These are phyloP conservation scores for Ustilago crameri DNA, from an alignment of 1,284 basidiomycete species.

Conservation along the genomic window DNA sequence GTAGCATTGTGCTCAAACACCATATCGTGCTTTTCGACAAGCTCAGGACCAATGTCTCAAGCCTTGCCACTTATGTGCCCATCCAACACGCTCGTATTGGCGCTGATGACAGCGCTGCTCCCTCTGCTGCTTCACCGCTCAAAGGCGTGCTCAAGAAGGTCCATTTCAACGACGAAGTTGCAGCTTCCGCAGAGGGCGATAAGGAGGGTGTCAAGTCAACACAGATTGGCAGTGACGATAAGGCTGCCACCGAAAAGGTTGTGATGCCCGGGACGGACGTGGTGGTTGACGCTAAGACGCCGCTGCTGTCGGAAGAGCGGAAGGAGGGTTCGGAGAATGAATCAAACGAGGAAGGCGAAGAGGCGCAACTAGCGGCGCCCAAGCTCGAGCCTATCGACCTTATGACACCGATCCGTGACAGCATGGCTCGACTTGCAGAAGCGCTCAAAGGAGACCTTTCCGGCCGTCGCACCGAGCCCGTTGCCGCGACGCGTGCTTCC, in stretches of 20 bases:
- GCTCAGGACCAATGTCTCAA: conserved; percentile 27
- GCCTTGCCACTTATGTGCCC: conserved; percentile 36
- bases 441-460: conserved; percentile 40
- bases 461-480: neutral
- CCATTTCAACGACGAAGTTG: conserved; percentile 53
- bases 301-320: conserved; percentile 15
- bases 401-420: conserved; percentile 48
- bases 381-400: conserved; percentile 59
- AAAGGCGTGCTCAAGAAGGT: conserved; percentile 57
- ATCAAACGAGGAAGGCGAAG: conserved; percentile 10
- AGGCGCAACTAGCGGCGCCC: neutral
- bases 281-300: conserved; percentile 38
- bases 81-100: conserved; percentile 13
- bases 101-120: conserved; percentile 1
- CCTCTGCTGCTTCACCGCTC: conserved; percentile 6
- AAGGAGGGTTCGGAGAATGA: conserved; percentile 15
- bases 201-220: conserved; percentile 40
- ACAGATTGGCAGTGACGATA: conserved; percentile 18
- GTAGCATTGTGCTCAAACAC: conserved; percentile 51
- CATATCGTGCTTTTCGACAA: conserved; percentile 53
- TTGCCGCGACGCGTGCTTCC: neutral
- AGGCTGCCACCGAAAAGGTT: conserved; percentile 20
- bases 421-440: conserved; percentile 47
- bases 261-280: conserved; percentile 40
- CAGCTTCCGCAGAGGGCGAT: conserved; percentile 14